Conservation (phyloP, 495 filamentous ascomycete species). For the Penicillium alfredii region DNA sequence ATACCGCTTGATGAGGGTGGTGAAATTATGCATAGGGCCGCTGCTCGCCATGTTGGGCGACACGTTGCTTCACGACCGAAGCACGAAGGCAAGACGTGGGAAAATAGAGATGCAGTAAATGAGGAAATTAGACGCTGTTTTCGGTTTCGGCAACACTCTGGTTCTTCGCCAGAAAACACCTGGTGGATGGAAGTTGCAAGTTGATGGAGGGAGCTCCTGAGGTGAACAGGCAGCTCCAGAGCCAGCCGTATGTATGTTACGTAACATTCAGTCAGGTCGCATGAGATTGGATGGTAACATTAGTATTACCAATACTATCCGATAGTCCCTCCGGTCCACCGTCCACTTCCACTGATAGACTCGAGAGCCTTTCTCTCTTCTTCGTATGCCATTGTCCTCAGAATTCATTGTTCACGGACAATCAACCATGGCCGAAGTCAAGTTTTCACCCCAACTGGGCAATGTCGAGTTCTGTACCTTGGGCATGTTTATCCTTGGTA, state of each 20-base stretch:
- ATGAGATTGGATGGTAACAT: constrained; percentile 14
- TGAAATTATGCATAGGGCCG: constrained; percentile 88
- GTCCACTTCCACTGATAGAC: constrained; percentile 3
- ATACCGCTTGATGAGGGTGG: constrained; percentile 96
- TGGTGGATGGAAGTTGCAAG: constrained; percentile 1
- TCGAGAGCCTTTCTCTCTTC: not conserved
- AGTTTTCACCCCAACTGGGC: not conserved
- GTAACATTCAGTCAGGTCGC: not conserved
- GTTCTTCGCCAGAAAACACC: constrained; percentile 3
- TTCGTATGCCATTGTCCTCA: not conserved
- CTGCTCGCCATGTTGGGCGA: constrained; percentile 44
- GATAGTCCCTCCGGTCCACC: constrained; percentile 2
- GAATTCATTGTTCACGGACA: not conserved
- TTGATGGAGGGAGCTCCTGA: constrained; percentile 14
- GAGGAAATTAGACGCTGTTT: too few relatives aligned
- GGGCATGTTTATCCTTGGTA: constrained; percentile 96
- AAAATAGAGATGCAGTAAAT: too few relatives aligned
- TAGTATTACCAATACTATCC: constrained; percentile 20
- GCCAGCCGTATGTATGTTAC: constrained; percentile 17
- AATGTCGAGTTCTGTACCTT: constrained; percentile 76
- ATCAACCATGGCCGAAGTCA: constrained; percentile 13
- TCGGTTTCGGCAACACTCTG: not conserved
- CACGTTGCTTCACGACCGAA: too few relatives aligned
- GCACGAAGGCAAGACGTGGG: too few relatives aligned
- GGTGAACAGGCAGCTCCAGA: constrained; percentile 15